phyloP scores from a whole-genome alignment of 306 rosid species.

The Quercus ilex region DNA sequence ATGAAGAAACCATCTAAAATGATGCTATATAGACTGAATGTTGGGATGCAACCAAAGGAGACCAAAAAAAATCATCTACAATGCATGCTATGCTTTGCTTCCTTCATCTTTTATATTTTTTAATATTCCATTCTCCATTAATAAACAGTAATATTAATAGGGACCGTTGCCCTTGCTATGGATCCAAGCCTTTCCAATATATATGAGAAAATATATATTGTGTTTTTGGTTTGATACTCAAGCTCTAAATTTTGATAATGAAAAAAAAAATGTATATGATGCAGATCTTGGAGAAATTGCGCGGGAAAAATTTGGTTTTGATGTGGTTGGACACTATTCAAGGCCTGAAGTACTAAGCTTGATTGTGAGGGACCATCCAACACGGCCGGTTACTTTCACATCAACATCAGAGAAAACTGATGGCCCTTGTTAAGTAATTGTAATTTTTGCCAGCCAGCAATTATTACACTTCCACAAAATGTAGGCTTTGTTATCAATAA shows the following conservation, averaged over 20 bases:
- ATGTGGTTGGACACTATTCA: slow-evolving; percentile 91
- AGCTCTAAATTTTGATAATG: no score
- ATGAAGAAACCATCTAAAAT: slow-evolving; percentile 49
- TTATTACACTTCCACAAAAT: slow-evolving; percentile 11
- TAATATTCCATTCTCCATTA: not conserved
- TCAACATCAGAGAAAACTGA: slow-evolving; percentile 50
- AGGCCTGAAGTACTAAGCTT: slow-evolving; percentile 89
- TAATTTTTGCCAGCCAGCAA: slow-evolving; percentile 15
- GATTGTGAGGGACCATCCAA: slow-evolving; percentile 71
- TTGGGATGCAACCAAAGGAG: slow-evolving; percentile 63
- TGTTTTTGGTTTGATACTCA: not conserved
- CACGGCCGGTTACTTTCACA: slow-evolving; percentile 63
- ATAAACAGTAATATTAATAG: not conserved
- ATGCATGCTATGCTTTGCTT: not conserved
- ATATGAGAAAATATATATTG: not conserved
- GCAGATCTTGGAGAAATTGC: slow-evolving; percentile 86
- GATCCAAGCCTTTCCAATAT: not conserved
- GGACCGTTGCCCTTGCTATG: not conserved
- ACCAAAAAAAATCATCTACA: not conserved
- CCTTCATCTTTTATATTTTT: not conserved
- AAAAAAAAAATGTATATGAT: not conserved
- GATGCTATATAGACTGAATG: slow-evolving; percentile 85
- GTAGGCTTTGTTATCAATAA: slow-evolving; percentile 15
- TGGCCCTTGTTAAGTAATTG: slow-evolving; percentile 30
- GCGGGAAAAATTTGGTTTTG: slow-evolving; percentile 75